These are phyloP conservation scores for Cynara cardunculus DNA, from an alignment of 129 eudicot genomes.

Conservation along the genomic window DNA sequence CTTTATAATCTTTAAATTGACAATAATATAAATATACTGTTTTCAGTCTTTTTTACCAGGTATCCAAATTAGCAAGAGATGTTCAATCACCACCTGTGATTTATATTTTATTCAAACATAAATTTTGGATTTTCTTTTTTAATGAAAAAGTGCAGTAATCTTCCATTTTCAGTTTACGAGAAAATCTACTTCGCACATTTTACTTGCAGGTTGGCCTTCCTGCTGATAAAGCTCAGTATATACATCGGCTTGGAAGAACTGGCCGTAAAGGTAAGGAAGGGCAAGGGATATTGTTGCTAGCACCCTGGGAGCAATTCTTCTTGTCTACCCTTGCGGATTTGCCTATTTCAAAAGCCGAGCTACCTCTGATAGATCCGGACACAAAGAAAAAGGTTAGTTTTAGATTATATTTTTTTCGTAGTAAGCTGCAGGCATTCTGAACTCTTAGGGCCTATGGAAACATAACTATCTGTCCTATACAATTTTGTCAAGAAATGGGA, in stretches of 20 bases:
- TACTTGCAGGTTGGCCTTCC: constrained; percentile 73
- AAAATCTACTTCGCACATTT: not conserved
- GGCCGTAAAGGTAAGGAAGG: constrained; percentile 94
- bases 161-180: not conserved
- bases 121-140: too few species aligned
- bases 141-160: not conserved
- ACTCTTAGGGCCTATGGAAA: not conserved
- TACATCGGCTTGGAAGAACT: constrained; percentile 87
- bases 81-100: not conserved
- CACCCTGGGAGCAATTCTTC: constrained; percentile 90
- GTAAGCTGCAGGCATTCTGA: not conserved
- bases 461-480: not conserved
- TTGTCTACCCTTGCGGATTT: constrained; percentile 55
- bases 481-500: not conserved
- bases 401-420: not conserved
- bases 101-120: not conserved
- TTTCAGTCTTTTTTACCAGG: not conserved
- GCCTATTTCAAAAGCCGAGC: constrained; percentile 55
- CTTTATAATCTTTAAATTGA: not conserved
- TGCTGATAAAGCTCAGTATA: constrained; percentile 74
- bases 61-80: not conserved
- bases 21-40: not conserved
- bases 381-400: constrained; percentile 49
- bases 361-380: constrained; percentile 57
- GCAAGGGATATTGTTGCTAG: constrained; percentile 65